Base-by-base conservation (phyloP, 139 green algal genomes). In the Auxenochlorella protothecoides region DNA sequence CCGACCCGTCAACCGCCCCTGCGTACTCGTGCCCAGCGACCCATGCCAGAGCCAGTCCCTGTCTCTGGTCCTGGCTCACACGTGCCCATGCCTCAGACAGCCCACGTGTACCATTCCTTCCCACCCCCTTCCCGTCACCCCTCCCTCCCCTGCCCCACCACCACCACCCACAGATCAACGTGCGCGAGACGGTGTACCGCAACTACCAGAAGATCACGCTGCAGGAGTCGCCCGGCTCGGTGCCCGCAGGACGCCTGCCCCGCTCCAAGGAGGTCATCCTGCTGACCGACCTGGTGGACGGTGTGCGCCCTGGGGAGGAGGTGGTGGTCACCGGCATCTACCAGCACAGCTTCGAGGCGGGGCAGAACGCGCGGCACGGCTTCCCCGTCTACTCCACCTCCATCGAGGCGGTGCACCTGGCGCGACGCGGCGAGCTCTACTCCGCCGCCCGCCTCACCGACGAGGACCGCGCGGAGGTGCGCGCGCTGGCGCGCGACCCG, bases 191-290 rank as follows among this genome's bases (percentile, higher is more conserved):
- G 4, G 74, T 97, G 57, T 99, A 98, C 88, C 81, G 89, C 61
- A 97, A 99, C 84, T 99, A 97, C 81, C 95, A 99, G 86, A 97
- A 96, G 86, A 79, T 99, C 52, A 96, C 91, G 57, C 85, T 99
- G 81, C 94, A 99, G 85, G 95, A 99, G 82, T 86, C 80, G 57
- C 95, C 95, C 8, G 92, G 95, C 54, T 90, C 65, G 2, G 95
- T 98, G 67, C 90, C 87, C 15, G 87, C 94, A 4, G 95, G 95
- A 7, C 90, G 94, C 15, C 86, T 99, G 74, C 95, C 95, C 3
- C 89, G 95, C 71, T 83, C 89, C 79, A 98, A 98, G 85, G 92
- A 99, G 76, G 88, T 99, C 16, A 87, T 99, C 16, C 84, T 99
- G 66, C 85, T 96, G 44, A 78, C 97, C 74, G 95, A 99, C 84